phyloP scores from a whole-genome alignment of 2,329 filamentous ascomycete genomes.

The Mycogone perniciosa region DNA sequence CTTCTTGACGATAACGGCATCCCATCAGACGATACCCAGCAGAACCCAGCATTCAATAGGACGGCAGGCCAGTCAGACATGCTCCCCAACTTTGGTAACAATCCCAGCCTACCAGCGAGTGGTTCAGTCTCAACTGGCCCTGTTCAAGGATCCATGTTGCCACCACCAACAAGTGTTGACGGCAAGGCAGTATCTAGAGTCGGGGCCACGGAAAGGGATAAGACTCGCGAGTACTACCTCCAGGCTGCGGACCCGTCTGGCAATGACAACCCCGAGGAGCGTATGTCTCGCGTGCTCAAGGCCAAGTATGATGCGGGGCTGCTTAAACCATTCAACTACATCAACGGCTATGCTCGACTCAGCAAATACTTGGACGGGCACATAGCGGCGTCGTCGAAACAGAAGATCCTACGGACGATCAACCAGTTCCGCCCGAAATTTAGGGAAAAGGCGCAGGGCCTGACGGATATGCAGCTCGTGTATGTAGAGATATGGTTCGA shows the following conservation, averaged over 20 bases:
- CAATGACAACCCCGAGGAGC: slow-evolving; percentile 76
- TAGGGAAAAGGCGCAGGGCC: slow-evolving; percentile 81
- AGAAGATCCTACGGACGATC: slow-evolving; percentile 86
- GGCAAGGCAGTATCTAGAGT: slow-evolving; percentile 52
- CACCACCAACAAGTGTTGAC: slow-evolving; percentile 38
- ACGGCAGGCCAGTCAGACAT: slow-evolving; percentile 38
- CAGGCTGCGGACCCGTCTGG: slow-evolving; percentile 93
- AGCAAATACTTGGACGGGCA: slow-evolving; percentile 89
- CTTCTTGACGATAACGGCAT: slow-evolving; percentile 76
- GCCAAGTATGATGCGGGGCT: slow-evolving; percentile 96
- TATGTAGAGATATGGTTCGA: slow-evolving; percentile 99
- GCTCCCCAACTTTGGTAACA: slow-evolving; percentile 43
- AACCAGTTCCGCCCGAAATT: slow-evolving; percentile 95
- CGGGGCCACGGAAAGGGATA: slow-evolving; percentile 64
- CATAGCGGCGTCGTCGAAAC: slow-evolving; percentile 72
- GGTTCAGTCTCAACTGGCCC: slow-evolving; percentile 17
- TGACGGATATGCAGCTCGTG: slow-evolving; percentile 91
- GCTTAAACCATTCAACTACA: slow-evolving; percentile 95
- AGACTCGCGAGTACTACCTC: slow-evolving; percentile 86
- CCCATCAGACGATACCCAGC: slow-evolving; percentile 57
- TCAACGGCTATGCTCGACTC: slow-evolving; percentile 87
- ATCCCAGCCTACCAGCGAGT: slow-evolving; percentile 23
- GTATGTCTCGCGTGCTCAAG: slow-evolving; percentile 88
- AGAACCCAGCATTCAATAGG: slow-evolving; percentile 38
- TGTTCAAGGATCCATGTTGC: slow-evolving; percentile 38